Conservation (phyloP, 305 asterid species). For the Fraxinus angustifolia region DNA sequence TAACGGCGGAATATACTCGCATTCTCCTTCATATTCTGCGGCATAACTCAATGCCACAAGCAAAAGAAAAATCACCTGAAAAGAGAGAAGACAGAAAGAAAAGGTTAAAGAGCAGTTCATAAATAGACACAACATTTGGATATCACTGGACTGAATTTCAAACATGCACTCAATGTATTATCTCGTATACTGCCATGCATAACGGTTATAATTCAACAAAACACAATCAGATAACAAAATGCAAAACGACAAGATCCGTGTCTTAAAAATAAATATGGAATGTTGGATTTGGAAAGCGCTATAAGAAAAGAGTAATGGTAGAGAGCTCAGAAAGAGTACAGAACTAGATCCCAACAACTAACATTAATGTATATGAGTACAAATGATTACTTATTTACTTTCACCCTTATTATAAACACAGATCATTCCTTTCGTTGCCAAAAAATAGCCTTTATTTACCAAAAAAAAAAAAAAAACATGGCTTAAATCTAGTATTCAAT, state of each 20-base stretch:
- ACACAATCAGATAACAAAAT: background rate
- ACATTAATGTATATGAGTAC: background rate
- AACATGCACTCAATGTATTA: background rate
- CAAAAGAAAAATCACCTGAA: background rate
- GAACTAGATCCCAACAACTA: background rate
- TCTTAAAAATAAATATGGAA: background rate
- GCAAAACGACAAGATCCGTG: background rate
- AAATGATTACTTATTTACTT: background rate
- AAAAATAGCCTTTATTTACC: background rate
- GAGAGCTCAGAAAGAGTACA: background rate
- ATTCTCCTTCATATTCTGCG: slow-evolving; percentile 14
- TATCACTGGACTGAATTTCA: background rate
- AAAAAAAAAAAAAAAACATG: background rate
- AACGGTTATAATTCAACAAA: background rate
- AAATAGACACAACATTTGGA: background rate
- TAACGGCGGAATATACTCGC: slow-evolving; percentile 18
- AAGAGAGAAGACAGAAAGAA: background rate
- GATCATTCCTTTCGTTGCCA: background rate
- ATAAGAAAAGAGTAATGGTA: background rate
- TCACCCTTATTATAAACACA: background rate
- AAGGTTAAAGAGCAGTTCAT: background rate
- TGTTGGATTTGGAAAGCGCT: background rate
- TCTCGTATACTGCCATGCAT: background rate
- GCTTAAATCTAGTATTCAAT: background rate
- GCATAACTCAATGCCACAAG: background rate